Conservation (phyloP, 2,329 filamentous ascomycete genomes). For the Elsinoe arachidis region DNA sequence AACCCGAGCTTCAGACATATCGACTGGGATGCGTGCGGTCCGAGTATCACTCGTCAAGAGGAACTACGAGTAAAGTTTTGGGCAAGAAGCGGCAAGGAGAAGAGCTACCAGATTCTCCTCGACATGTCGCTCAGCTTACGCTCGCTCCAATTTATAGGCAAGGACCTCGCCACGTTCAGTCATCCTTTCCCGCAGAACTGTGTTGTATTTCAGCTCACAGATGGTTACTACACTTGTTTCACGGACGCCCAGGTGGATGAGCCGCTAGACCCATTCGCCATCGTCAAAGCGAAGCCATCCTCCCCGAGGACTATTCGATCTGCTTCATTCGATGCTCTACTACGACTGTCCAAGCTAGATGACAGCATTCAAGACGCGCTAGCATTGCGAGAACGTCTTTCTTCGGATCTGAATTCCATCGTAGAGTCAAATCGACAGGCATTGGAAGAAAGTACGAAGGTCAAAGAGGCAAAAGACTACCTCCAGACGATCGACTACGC, state of each 20-base stretch:
- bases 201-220: conserved; percentile 73
- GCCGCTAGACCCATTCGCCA: conserved; percentile 22
- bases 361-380: conserved; percentile 86
- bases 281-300: conserved; percentile 27
- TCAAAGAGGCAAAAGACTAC: conserved; percentile 36
- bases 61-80: conserved; percentile 64
- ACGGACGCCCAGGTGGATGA: conserved; percentile 52
- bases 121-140: conserved; percentile 64
- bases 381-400: conserved; percentile 63
- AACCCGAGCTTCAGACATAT: conserved; percentile 88
- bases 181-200: conserved; percentile 73
- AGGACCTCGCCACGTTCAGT: conserved; percentile 52
- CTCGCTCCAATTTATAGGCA: conserved; percentile 69
- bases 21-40: conserved; percentile 57
- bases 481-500: conserved; percentile 40
- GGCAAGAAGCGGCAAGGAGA: conserved; percentile 50
- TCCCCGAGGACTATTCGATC: conserved; percentile 49
- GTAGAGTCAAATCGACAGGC: conserved; percentile 32
- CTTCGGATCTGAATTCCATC: conserved; percentile 62
- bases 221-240: conserved; percentile 74
- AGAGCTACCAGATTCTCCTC: conserved; percentile 56
- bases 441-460: conserved; percentile 27
- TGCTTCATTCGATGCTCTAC: conserved; percentile 78
- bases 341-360: conserved; percentile 80
- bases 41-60: conserved; percentile 57